Conservation (phyloP, 176 grass and related monocot genomes). For the Carex scoparia region DNA sequence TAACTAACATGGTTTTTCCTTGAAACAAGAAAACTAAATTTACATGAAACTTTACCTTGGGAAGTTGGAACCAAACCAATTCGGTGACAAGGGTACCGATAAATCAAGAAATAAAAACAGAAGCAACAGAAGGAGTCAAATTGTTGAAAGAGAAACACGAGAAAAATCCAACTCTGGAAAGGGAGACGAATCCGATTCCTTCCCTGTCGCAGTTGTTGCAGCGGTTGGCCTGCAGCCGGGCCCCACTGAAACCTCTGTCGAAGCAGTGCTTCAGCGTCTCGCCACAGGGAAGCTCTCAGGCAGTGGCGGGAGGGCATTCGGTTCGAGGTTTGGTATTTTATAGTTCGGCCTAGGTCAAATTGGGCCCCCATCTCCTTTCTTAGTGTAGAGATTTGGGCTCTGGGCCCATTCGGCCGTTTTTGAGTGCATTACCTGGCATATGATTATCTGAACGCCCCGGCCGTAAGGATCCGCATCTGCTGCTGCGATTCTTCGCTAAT, state of each 20-base stretch:
- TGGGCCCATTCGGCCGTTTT: not conserved
- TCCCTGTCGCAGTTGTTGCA: not conserved
- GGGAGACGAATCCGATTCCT: not conserved
- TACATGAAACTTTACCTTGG: not conserved
- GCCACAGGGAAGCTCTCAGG: not conserved
- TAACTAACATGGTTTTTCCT: not conserved
- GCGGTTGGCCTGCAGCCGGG: not conserved
- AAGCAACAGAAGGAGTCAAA: not conserved
- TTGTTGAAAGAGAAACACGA: not conserved
- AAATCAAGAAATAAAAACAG: not conserved
- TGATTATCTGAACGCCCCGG: no score
- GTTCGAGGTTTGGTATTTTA: not conserved
- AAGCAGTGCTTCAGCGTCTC: not conserved
- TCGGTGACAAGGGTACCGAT: not conserved
- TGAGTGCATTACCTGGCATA: not conserved
- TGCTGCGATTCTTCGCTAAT: no score
- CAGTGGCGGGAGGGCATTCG: not conserved
- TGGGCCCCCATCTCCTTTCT: not conserved
- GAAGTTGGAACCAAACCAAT: not conserved
- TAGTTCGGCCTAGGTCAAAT: not conserved
- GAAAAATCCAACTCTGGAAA: not conserved
- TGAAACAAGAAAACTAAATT: not conserved
- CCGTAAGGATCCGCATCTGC: no score
- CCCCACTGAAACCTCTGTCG: not conserved
- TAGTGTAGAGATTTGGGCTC: not conserved